Evolutionary conservation across 164 flowering plant genomes (phyloP), one percentile per base, ranked within the genome.

Genomic region (Vitis labrusca): DNA sequence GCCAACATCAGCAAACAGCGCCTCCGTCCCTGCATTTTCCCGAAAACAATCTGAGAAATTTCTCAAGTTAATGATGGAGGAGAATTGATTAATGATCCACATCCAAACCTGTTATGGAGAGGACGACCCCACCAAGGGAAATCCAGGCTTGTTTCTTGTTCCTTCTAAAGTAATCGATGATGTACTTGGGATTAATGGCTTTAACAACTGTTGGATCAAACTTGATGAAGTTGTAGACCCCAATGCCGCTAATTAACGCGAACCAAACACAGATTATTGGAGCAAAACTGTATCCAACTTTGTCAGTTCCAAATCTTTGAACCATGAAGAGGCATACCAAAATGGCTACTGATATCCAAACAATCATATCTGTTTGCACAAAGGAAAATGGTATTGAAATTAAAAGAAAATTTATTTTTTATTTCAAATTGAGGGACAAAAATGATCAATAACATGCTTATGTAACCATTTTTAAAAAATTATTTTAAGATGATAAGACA

Each of bases 51-150:
- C 2, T 23, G 9, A 58, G 27, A 58, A 15, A 6, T 37, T 37
- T 37, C 6, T 6, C 44, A 3, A 37, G 44, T 37, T 37, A 37
- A 1, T 37, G 6, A 37, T 37, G 7, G 7, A 37, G 44, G 44
- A 37, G 44, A 37, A 37, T 37, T 37, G 44, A 37, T 37, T 37
- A 23, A 23, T 23, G 27, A 23, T 23, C 27, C 27, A 56, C 1
- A 13, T 8, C 4, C 10, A 3, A 9, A 75, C 78, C 78, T 61
- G 78, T 75, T 1, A 67, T 55, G 71, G 52, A n/a, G 4, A 71
- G 63, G 1, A 75, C 37, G 4, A 71, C 30, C 10, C 78, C 78
- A 0, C 78, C 78, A 37, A 75, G 74, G 17, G 78, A 75, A 48
- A 75, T 56, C 74, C 78, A 75, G 3, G 67, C 78, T 3, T 71